Base-by-base conservation (phyloP, 2,329 filamentous ascomycete genomes). In the Botrytis deweyae region DNA sequence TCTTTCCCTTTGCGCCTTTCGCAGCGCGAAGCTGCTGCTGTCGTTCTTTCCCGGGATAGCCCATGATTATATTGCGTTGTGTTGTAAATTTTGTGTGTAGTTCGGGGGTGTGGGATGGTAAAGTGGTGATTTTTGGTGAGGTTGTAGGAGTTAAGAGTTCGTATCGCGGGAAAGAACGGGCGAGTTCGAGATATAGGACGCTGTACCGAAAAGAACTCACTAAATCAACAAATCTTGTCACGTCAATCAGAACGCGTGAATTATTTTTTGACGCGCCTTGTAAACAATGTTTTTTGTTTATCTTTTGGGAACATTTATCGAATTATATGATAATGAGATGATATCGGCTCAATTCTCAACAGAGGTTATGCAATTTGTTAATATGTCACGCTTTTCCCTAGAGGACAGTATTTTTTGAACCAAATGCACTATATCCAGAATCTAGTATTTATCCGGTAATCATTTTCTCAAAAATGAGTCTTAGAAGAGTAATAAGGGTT, bases 401-500 rank as follows among this genome's bases (percentile, higher is more conserved):
- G 4, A 52, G 22, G 3, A 52, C 1, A 52, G 14, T 6, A 12
- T 14, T 0, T 52, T n/a, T n/a, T 4, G 22, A 25, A 4, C 25
- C 22, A 14, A 14, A n/a, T n/a, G 4, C 4, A 4, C 49, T n/a
- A n/a, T 2, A 52, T 52, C 49, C 4, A 14, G 49, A 25, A 14
- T 25, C 22, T 52, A 52, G 9, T 25, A 10, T 0, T 12, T 0
- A 12, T 25, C 46, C 25, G 4, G 22, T 49, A 25, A 22, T 12
- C 3, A 49, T 49, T 0, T 0, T 49, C 22, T 25, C 10, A 0
- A 1, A 10, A 49, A 22, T 0, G 10, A 9, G 22, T 20, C 10
- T 25, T 4, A 1, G 3, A 25, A 3, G 8, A 22, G 46, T 49
- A 49, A 9, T 10, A 25, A 49, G 8, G 4, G 22, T 52, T 14